These are phyloP conservation scores for Pyrenophora tritici-repentis DNA, from an alignment of 2,329 filamentous ascomycete species.

Conservation along the genomic window DNA sequence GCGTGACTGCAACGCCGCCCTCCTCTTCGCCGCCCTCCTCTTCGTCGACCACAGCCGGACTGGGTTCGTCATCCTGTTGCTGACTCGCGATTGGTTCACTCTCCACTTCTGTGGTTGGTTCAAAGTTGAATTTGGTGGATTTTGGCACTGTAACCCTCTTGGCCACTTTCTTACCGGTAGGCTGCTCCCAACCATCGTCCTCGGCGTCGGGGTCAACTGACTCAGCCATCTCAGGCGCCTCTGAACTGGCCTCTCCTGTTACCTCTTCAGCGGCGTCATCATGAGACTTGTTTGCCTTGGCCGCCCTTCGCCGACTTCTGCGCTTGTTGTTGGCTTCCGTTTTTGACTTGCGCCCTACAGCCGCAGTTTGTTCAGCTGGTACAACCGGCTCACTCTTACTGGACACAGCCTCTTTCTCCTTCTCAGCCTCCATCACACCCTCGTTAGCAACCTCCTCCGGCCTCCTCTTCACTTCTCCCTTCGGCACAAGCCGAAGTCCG, in stretches of 20 bases:
- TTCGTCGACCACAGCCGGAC: not conserved
- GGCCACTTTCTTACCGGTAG: slow-evolving; percentile 15
- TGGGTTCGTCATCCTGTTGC: slow-evolving; percentile 1
- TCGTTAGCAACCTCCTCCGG: slow-evolving; percentile 21
- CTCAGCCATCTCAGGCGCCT: slow-evolving; percentile 2
- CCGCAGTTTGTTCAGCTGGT: slow-evolving; percentile 35
- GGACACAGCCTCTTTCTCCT: slow-evolving; percentile 6
- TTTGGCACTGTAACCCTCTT: slow-evolving; percentile 16
- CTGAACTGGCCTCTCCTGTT: not conserved
- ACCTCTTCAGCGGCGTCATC: not conserved
- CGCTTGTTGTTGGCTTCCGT: slow-evolving; percentile 13
- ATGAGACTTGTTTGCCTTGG: not conserved
- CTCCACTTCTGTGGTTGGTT: slow-evolving; percentile 12
- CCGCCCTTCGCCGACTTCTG: slow-evolving; percentile 5
- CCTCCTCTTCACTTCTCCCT: slow-evolving; percentile 73
- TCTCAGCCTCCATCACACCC: slow-evolving; percentile 23
- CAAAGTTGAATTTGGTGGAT: slow-evolving; percentile 13
- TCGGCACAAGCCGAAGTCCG: slow-evolving; percentile 77
- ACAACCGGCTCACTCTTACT: too few relatives aligned
- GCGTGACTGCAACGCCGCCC: slow-evolving; percentile 10
- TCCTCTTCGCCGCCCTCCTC: slow-evolving; percentile 14
- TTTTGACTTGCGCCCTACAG: slow-evolving; percentile 24
- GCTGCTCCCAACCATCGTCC: slow-evolving; percentile 19
- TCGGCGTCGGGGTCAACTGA: slow-evolving; percentile 1
- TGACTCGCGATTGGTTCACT: slow-evolving; percentile 3